Evolutionary conservation across 106 monocot genomes (phyloP), one percentile per base, ranked within the genome.

Genomic region (Iris macrosiphon): DNA sequence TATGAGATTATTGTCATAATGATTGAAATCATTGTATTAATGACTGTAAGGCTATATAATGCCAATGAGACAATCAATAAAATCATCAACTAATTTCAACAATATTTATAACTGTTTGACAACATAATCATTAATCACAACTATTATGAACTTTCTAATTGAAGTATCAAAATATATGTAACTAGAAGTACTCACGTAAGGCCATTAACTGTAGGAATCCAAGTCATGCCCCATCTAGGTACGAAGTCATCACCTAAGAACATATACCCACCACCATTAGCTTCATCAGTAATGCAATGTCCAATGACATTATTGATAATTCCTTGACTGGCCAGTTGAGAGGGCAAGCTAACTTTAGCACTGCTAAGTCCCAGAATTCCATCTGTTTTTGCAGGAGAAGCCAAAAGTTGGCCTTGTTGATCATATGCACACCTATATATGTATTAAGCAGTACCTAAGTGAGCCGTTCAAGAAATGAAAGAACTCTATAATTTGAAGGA

Each of bases 171-270:
- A n/a, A 55, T 53, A 68, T 37, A 2, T 33, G 2, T 5, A 57
- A 40, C 26, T 28, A 34, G 20, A 14, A 55, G 19, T 23, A 50
- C 93, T 80, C 72, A 93, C 93, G 9, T 52, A 25, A 57, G 45
- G 44, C 74, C 66, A 46, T 43, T 61, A 45, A 62, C 45, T 33
- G 57, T 57, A 26, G 84, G 77, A 59, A 84, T 61, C 84, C 84
- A 88, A 15, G 80, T 94, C 70, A 93, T 64, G 34, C 93, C 84
- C 88, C 84, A 84, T 15, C 50, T 43, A 33, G 93, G 93, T 26
- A 94, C 70, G 65, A 77, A 94, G 31, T 84, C 88, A 62, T 78
- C 77, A 40, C 93, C 93, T 21, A 94, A 72, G 77, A 94, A 88
- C 78, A 94, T 59, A 61, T 84, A 84, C 3, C 93, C 93, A 53